A percentile compares a stretch with the other conserved stretches of the same genome.
phyloP scores from a whole-genome alignment of 176 grass and related monocot genomes.

The Carex pumila region DNA sequence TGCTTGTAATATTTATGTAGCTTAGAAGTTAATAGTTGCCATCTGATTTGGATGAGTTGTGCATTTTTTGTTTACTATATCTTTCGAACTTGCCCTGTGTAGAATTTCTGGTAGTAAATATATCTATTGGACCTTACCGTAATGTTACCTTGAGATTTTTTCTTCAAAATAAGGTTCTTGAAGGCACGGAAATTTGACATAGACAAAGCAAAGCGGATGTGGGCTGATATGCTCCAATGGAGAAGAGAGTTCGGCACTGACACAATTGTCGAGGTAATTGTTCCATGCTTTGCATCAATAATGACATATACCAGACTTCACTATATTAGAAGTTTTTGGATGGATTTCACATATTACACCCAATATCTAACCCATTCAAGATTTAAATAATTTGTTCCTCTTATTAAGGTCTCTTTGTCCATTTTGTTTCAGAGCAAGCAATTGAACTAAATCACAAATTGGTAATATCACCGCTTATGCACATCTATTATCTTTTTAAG shows the following conservation, averaged over 20 bases:
- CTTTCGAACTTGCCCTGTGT: not conserved
- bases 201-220: conserved; percentile 91
- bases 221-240: conserved; percentile 81
- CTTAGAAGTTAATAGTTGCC: not conserved
- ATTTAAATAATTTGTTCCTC: not conserved
- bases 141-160: not conserved
- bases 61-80: not conserved
- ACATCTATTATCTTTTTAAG: not conserved
- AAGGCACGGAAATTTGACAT: conserved; percentile 85
- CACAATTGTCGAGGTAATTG: conserved; percentile 51
- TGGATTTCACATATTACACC: not conserved
- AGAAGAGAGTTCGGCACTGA: conserved; percentile 76
- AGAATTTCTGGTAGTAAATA: not conserved
- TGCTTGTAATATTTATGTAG: not conserved
- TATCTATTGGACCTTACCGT: not conserved
- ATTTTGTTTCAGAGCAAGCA: not conserved
- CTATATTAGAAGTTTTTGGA: too few species aligned
- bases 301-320: not conserved
- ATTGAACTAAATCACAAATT: not conserved
- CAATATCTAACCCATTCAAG: not conserved
- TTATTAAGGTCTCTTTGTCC: not conserved
- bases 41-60: not conserved
- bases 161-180: conserved; percentile 38
- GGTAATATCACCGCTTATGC: not conserved
- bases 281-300: not conserved